Evolutionary conservation across 2,329 filamentous ascomycete species (phyloP), one percentile per base, ranked within the genome.

Genomic region (Aspergillus eucalypticola): DNA sequence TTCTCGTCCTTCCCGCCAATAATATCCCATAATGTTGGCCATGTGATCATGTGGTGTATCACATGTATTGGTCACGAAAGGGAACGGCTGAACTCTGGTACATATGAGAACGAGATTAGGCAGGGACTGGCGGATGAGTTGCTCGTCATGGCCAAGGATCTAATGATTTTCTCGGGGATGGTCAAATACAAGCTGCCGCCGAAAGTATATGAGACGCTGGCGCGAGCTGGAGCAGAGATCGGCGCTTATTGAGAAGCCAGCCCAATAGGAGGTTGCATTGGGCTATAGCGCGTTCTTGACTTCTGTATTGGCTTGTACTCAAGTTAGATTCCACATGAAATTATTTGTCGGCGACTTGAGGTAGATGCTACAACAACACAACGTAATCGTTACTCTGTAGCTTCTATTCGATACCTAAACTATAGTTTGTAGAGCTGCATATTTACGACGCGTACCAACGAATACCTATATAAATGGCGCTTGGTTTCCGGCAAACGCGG

Each of bases 161-260:
- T 97, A 69, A 96, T 95, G 81, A 90, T 95, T 13, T 98, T 96
- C 81, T 94, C 92, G 15, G 94, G 92, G 59, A 87, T 96, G 83
- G 87, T 98, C 72, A 88, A 91, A 72, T 98, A 96, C 78, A 88
- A 95, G 71, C 85, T 98, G 79, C 91, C 92, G 54, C 90, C 91
- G 39, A 86, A 90, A 71, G 84, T 98, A 58, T 94, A 96, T 78
- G 94, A 97, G 81, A 90, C 90, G 64, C 80, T 98, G 71, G 93
- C 92, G 52, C 86, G 89, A 72, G 92, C 91, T 42, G 91, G 90
- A 53, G 88, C 89, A 48, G 90, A 92, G 70, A 79, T 79, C 62
- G 78, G 78, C 27, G 76, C 75, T 19, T 78, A 76, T 62, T 79
- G 67, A 55, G 17, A n/a, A 21, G 21, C 10, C 44, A 29, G 10